Percentiles rank a stretch among this genome's conserved stretches.
Evolutionary conservation across 148 eudicot species (phyloP).

Genomic region (Rhododendron williamsianum): DNA sequence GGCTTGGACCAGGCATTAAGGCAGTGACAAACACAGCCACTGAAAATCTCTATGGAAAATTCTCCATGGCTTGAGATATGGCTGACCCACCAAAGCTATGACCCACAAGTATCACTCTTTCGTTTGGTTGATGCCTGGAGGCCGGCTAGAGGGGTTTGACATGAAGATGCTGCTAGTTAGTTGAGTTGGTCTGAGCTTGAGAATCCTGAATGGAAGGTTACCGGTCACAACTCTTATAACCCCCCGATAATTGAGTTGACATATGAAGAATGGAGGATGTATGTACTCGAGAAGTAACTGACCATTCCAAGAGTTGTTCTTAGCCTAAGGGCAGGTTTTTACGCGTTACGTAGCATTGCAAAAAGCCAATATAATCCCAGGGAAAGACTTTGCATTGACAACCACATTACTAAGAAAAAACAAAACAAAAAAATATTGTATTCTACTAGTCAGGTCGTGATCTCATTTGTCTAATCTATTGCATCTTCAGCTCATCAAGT

Average conservation of each 20-base stretch:
- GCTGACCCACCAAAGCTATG: constrained; percentile 10
- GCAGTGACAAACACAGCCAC: constrained; percentile 15
- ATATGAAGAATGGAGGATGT: background rate
- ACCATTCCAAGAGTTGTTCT: background rate
- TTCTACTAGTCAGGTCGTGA: background rate
- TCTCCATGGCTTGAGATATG: constrained; percentile 7
- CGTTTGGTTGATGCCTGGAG: background rate
- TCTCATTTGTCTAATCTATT: background rate
- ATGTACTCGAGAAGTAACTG: background rate
- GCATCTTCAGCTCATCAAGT: background rate
- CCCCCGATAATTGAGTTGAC: background rate
- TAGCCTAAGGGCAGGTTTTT: background rate
- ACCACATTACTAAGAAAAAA: background rate
- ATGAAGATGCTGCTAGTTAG: background rate
- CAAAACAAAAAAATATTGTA: background rate
- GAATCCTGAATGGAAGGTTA: background rate
- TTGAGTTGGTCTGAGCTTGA: background rate
- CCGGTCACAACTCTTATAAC: background rate
- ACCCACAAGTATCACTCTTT: constrained; percentile 6
- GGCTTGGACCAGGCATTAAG: constrained; percentile 8
- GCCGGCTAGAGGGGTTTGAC: background rate
- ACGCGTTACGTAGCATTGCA: background rate
- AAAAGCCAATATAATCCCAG: background rate
- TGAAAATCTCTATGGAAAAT: constrained; percentile 6
- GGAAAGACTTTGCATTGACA: background rate